Evolutionary conservation across 78 protist genomes (phyloP).

Genomic region (Dictyostelium discoideum): DNA sequence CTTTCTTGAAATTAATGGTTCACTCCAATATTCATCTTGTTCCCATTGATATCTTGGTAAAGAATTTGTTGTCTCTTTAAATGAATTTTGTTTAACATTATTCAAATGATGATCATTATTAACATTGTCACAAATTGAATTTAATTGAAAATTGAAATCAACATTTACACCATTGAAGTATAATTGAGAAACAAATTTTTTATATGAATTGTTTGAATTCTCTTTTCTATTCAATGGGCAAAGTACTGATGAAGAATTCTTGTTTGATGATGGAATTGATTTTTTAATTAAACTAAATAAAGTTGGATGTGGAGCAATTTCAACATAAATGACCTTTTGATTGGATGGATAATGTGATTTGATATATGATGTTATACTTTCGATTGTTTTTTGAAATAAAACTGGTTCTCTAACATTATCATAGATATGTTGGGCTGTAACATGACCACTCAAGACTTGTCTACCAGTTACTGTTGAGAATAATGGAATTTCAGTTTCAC

Average conservation of each 20-base stretch:
- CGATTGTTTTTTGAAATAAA: background rate
- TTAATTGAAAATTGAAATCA: constrained; percentile 27
- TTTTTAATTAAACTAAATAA: background rate
- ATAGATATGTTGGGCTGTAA: background rate
- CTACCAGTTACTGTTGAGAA: constrained; percentile 38
- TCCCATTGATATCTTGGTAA: constrained; percentile 75
- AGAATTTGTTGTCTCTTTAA: background rate
- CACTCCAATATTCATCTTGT: constrained; percentile 33
- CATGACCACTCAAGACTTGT: background rate
- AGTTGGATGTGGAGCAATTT: constrained; percentile 76
- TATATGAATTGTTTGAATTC: constrained; percentile 12
- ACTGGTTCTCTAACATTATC: constrained; percentile 46
- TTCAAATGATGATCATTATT: background rate
- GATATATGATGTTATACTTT: background rate
- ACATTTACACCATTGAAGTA: constrained; percentile 34
- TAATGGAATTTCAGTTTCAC: constrained; percentile 5
- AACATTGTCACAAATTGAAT: background rate
- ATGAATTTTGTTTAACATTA: background rate
- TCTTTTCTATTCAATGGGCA: constrained; percentile 18
- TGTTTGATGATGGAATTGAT: background rate
- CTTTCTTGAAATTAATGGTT: background rate
- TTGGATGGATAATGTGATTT: background rate
- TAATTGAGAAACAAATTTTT: background rate
- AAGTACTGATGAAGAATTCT: background rate
- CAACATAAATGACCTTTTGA: constrained; percentile 12